Conservation (phyloP, 2,329 filamentous ascomycete species). For the Neoascochyta sp. region DNA sequence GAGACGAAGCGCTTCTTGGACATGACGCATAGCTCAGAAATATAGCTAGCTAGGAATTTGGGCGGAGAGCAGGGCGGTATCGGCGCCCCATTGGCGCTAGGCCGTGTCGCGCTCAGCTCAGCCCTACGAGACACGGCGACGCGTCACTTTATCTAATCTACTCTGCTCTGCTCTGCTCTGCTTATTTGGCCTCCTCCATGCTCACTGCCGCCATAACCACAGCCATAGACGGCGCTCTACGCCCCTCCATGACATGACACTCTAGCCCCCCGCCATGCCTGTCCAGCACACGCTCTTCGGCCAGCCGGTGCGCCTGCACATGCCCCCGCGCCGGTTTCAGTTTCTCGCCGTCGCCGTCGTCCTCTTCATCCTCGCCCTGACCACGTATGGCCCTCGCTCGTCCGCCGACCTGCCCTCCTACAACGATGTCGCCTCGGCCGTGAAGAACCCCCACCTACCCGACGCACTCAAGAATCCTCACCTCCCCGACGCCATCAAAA, state of each 20-base stretch:
- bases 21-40: no score
- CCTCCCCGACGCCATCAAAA: slow-evolving; percentile 29
- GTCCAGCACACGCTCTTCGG: slow-evolving; percentile 33
- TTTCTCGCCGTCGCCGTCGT: slow-evolving; percentile 39
- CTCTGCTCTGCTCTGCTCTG: no score
- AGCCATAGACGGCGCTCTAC: not conserved
- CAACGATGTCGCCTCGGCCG: slow-evolving; percentile 36
- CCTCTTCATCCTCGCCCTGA: slow-evolving; percentile 29
- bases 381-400: slow-evolving; percentile 38
- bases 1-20: no score
- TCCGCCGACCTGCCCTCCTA: slow-evolving; percentile 36
- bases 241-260: slow-evolving; percentile 5
- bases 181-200: slow-evolving; percentile 1
- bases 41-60: no score
- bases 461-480: slow-evolving; percentile 17
- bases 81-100: no score
- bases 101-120: no score
- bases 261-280: slow-evolving; percentile 24
- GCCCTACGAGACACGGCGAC: no score
- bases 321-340: slow-evolving; percentile 48
- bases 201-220: slow-evolving; percentile 9
- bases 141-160: no score
- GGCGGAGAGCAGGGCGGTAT: no score
- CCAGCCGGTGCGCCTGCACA: slow-evolving; percentile 30
- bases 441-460: slow-evolving; percentile 41